Evolutionary conservation across 164 flowering plant genomes (phyloP).

Genomic region (Aristolochia californica): DNA sequence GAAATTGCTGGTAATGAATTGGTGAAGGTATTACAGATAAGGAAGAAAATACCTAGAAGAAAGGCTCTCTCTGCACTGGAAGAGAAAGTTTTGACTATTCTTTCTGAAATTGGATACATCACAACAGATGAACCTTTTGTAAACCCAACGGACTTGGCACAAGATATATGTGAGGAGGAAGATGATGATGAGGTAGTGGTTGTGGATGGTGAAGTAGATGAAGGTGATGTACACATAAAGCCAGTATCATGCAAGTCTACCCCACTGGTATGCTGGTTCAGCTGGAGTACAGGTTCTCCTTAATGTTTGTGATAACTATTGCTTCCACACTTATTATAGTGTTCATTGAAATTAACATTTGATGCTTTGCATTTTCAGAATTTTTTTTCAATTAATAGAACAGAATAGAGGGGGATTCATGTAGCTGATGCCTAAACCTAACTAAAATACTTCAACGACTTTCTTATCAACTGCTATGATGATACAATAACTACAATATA

Average conservation of each 20-base stretch:
- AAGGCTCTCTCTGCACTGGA: slow-evolving; percentile 76
- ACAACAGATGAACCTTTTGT: slow-evolving; percentile 31
- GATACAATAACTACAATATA: too few relatives aligned
- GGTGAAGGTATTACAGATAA: slow-evolving; percentile 55
- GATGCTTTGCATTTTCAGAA: too few relatives aligned
- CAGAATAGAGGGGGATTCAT: too few relatives aligned
- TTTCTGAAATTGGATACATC: slow-evolving; percentile 76
- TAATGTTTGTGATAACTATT: too few relatives aligned
- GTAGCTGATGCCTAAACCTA: too few relatives aligned
- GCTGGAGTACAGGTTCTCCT: too few relatives aligned
- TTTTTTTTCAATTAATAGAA: too few relatives aligned
- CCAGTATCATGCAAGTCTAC: slow-evolving; percentile 45
- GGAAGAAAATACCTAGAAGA: slow-evolving; percentile 71
- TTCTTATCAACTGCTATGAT: too few relatives aligned
- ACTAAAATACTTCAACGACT: too few relatives aligned
- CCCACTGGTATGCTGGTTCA: too few relatives aligned
- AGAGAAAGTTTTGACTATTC: slow-evolving; percentile 59
- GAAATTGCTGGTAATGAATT: slow-evolving; percentile 83
- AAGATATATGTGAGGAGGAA: slow-evolving; percentile 66
- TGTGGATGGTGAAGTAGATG: slow-evolving; percentile 97
- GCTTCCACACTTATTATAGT: too few relatives aligned
- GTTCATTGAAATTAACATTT: too few relatives aligned
- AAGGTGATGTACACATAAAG: slow-evolving; percentile 92
- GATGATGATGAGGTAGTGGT: slow-evolving; percentile 91
- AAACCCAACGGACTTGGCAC: slow-evolving; percentile 28